Evolutionary conservation across 1,139 yeast species (phyloP).

Genomic region (Groenewaldozyma auringiensis): DNA sequence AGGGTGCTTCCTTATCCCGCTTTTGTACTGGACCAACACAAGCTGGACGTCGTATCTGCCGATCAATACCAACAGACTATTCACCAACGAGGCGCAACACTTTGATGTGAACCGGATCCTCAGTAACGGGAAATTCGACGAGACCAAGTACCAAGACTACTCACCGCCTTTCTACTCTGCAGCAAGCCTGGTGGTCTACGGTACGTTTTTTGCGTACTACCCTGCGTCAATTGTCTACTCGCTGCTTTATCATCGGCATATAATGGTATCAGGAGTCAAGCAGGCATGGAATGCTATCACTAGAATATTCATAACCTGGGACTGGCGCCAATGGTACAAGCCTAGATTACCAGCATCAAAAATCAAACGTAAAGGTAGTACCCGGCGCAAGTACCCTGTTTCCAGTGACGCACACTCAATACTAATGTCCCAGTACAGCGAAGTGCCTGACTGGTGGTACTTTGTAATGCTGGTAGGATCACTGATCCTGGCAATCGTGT

Average conservation of each 20-base stretch:
- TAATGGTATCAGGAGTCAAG: constrained; percentile 1
- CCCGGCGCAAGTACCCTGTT: constrained; percentile 5
- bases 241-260: constrained; percentile 14
- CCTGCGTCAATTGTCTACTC: constrained; percentile 16
- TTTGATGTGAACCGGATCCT: constrained; percentile 41
- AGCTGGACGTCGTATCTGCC: constrained; percentile 49
- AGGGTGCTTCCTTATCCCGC: constrained; percentile 37
- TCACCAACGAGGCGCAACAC: constrained; percentile 40
- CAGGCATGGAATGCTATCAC: constrained; percentile 1
- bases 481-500: constrained; percentile 41
- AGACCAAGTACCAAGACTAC: constrained; percentile 27
- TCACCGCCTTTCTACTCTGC: constrained; percentile 44
- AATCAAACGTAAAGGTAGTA: constrained; percentile 1
- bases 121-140: constrained; percentile 30
- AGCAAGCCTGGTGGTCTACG: constrained; percentile 36
- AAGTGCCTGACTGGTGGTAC: constrained; percentile 58
- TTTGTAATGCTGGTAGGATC: constrained; percentile 39
- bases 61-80: constrained; percentile 43
- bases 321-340: not conserved
- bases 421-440: constrained; percentile 48
- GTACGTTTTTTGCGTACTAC: constrained; percentile 28
- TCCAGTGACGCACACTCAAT: constrained; percentile 41
- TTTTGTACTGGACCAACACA: constrained; percentile 44
- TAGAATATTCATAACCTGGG: not conserved
- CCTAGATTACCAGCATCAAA: not conserved